Base-by-base conservation (phyloP, 768 basidiomycete species). In the Mycena pura region DNA sequence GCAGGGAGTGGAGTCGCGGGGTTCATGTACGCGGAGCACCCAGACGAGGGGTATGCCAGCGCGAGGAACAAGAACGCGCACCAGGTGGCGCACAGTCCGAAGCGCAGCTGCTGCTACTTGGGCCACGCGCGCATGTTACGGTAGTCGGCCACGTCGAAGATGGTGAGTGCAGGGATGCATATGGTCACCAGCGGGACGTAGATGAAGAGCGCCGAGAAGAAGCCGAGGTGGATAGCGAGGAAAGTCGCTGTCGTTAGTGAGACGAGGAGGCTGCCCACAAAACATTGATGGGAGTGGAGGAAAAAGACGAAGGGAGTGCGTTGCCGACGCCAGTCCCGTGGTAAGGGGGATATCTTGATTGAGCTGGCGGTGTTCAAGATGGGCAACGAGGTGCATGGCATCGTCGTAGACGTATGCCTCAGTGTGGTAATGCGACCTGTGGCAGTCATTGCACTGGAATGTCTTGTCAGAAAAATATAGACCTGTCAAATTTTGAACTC, bases 171-270 rank as follows among this genome's bases (percentile, higher is more conserved):
- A 9, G 66, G 66, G 11, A 68, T 36, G 29, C 66, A 68, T 21
- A 68, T 54, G 28, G 48, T 52, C 52, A 68, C 66, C 19, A 68
- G 63, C 0, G 66, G 63, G 15, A 62, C 47, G 57, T 68, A 68
- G 3, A 68, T 38, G 22, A 68, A 57, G 7, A 68, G 60, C 21
- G 66, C 65, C 5, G 63, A 65, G 61, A 68, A 68, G 57, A 65
- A 68, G 10, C 66, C 63, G 4, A 68, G 60, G 32, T 58, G 63
- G 29, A 65, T 34, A 2, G 66, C 57, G 0, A 68, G 57, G 38
- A 68, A 68, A 19, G 45, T 40, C 4, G 62, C 63, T 3, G 60
- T 68, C 14, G 34, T 19, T 11, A 68, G 44, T 15, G 66, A 68
- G 60, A 68, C 65, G 5, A 32, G 29, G 22, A 29, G 28, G n/a